These are phyloP conservation scores for Fusarium mundagurra DNA, from an alignment of 2,329 filamentous ascomycete genomes.

Conservation along the genomic window DNA sequence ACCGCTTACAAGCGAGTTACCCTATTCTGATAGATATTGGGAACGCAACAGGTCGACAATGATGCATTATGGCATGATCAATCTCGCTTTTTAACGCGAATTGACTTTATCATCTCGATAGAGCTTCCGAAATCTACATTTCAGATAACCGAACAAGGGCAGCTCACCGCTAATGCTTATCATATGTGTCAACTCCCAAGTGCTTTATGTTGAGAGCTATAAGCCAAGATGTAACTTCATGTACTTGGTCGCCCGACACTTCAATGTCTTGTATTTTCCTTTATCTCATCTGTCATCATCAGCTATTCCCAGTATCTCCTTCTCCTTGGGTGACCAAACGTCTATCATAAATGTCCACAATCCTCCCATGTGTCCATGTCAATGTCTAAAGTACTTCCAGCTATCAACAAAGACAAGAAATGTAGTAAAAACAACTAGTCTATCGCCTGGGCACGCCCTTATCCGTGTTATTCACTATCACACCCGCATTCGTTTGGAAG, in stretches of 20 bases:
- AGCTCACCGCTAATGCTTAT: not conserved
- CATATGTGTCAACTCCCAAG: not conserved
- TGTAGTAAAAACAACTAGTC: conserved; percentile 13
- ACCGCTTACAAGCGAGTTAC: not conserved
- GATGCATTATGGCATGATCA: not conserved
- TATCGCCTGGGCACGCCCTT: conserved; percentile 24
- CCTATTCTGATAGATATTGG: not conserved
- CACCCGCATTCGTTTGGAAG: conserved; percentile 10
- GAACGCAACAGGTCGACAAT: not conserved
- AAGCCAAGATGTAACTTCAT: not conserved
- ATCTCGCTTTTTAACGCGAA: not conserved
- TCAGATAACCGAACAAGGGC: not conserved
- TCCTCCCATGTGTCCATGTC: conserved; percentile 26
- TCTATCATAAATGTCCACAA: conserved; percentile 40
- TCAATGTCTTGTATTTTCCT: not conserved
- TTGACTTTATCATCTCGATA: not conserved
- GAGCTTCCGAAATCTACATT: not conserved
- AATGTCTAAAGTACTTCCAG: conserved; percentile 35
- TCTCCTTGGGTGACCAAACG: conserved; percentile 29
- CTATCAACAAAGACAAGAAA: conserved; percentile 30
- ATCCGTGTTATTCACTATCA: conserved; percentile 13
- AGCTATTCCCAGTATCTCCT: not conserved
- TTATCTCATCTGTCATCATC: not conserved
- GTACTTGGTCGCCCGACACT: not conserved
- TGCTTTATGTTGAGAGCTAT: not conserved